Evolutionary conservation across 2,329 filamentous ascomycete species (phyloP).

Genomic region (Leptoxyphium fumago): DNA sequence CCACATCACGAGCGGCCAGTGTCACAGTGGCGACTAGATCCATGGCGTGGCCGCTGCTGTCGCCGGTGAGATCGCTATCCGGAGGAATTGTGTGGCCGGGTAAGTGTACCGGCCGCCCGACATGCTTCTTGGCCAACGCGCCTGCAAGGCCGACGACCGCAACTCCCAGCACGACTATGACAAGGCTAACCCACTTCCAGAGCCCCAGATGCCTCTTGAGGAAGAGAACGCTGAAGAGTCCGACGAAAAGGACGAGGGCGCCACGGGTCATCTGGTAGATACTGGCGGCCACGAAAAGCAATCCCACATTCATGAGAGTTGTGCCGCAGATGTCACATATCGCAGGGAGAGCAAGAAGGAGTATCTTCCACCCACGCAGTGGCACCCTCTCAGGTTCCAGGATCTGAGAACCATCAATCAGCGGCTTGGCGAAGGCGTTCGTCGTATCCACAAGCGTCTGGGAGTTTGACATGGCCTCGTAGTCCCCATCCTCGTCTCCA

Average conservation of each 20-base stretch:
- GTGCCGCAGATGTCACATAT: conserved; percentile 91
- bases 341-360: conserved; percentile 69
- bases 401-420: conserved; percentile 23
- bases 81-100: conserved; percentile 15
- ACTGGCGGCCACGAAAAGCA: conserved; percentile 84
- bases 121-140: conserved; percentile 56
- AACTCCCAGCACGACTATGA: conserved; percentile 78
- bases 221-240: conserved; percentile 86
- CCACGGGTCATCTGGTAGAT: conserved; percentile 99
- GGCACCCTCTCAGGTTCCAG: conserved; percentile 33
- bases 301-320: conserved; percentile 90
- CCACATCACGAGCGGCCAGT: conserved; percentile 18
- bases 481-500: conserved; percentile 23
- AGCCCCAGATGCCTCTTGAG: conserved; percentile 60
- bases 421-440: conserved; percentile 36
- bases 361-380: conserved; percentile 55
- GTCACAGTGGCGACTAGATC: conserved; percentile 7
- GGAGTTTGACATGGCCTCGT: conserved; percentile 13
- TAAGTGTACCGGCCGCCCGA: conserved; percentile 17
- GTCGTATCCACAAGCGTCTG: conserved; percentile 23
- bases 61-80: neutral
- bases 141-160: conserved; percentile 82
- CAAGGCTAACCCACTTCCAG: conserved; percentile 87
- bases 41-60: conserved; percentile 13
- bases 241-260: conserved; percentile 87